These are phyloP conservation scores for Persicaria tinctoria DNA, from an alignment of 148 eudicot species.

Conservation along the genomic window DNA sequence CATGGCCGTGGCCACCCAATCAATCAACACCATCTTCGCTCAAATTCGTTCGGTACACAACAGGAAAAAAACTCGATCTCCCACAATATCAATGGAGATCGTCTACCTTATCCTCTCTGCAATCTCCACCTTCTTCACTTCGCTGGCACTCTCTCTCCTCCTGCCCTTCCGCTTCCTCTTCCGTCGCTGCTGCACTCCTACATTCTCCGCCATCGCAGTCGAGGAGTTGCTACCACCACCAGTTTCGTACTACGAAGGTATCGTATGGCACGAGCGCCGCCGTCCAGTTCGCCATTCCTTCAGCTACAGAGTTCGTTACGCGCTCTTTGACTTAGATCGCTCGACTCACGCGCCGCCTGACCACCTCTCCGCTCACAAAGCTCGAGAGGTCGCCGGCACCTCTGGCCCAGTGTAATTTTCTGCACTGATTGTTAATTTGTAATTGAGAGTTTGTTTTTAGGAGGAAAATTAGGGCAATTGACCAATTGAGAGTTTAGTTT, in stretches of 20 bases:
- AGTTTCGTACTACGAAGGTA: conserved; percentile 55
- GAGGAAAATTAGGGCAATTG: not conserved
- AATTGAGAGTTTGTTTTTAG: not conserved
- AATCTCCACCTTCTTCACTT: conserved; percentile 22
- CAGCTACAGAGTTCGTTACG: conserved; percentile 65
- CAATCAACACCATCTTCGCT: not conserved
- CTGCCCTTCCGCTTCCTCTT: conserved; percentile 31
- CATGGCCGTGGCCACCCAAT: not conserved
- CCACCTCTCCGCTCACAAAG: conserved; percentile 48
- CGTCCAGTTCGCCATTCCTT: conserved; percentile 79
- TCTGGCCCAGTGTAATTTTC: conserved; percentile 61
- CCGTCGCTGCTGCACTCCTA: conserved; percentile 11
- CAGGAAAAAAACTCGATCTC: not conserved
- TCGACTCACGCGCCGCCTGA: conserved; percentile 27
- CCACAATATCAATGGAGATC: conserved; percentile 28
- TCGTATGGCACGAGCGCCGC: conserved; percentile 88
- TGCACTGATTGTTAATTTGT: not conserved
- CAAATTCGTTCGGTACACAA: not conserved
- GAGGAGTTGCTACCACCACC: conserved; percentile 1
- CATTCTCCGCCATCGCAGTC: conserved; percentile 7
- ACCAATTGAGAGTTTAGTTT: not conserved
- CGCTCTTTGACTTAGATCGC: conserved; percentile 67
- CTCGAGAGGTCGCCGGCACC: conserved; percentile 45
- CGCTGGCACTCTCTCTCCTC: conserved; percentile 38
- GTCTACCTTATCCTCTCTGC: conserved; percentile 42